Base-by-base conservation (phyloP, 176 grass and related monocot species). In the Aechmea fasciata region DNA sequence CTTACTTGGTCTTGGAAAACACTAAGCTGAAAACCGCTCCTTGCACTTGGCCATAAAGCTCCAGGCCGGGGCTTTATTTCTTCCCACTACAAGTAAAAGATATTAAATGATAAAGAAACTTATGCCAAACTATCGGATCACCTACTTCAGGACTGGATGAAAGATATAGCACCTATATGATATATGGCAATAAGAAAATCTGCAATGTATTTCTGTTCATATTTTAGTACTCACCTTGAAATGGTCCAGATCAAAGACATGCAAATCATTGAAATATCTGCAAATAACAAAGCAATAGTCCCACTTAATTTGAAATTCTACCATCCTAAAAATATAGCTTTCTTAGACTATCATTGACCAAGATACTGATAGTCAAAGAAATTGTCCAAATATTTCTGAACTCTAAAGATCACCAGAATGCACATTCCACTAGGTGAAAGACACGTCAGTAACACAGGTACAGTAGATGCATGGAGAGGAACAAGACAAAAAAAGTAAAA, bases 1-100 rank as follows among this genome's bases (percentile, higher is more conserved):
- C 85, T 80, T 92, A 83, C 92, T 85, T 91, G 83, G 77, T 96
- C 93, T 90, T 96, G 93, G 76, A 89, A 92, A 68, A 90, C 88
- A 76, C 82, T 77, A 90, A 96, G 81, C 65, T 97, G 93, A 91
- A 97, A 97, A 47, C 93, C 93, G 67, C 93, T 97, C 81, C 93
- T 91, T 81, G 89, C 67, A 76, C 86, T 97, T 65, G 93, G 93
- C 93, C 93, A 97, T 77, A 97, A 67, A 70, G 81, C 88, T 50
- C 93, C 93, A 66, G 83, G 89, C 26, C 81, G 71, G 71, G 89
- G 86, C 53, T 97, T 97, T 72, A 97, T 97, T 87, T 97, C 93
- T 79, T 97, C 83, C 89, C 93, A 97, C 93, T 97, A 76, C 71
- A 88, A 71, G 18, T 54, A 66, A 25, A 75, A 52, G 11, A 51